Evolutionary conservation across 2,329 filamentous ascomycete species (phyloP).

Genomic region (Tolypocladium paradoxum): DNA sequence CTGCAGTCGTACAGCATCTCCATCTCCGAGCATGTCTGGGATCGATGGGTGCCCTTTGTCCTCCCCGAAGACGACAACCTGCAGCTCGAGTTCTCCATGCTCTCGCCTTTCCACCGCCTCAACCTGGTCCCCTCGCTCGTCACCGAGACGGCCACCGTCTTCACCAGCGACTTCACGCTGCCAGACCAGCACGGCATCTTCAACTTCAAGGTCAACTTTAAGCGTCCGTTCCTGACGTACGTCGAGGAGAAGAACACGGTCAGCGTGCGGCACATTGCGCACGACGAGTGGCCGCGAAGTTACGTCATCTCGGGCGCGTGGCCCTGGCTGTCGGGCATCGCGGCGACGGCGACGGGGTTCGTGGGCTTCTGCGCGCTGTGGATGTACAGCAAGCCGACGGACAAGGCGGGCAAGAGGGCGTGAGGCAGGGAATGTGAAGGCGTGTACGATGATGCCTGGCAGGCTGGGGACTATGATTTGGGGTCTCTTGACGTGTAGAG

Average conservation of each 20-base stretch:
- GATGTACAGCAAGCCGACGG: constrained; percentile 56
- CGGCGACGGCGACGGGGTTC: constrained; percentile 74
- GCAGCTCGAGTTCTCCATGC: constrained; percentile 97
- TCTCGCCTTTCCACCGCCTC: constrained; percentile 91
- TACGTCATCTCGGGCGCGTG: constrained; percentile 84
- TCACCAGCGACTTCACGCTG: constrained; percentile 63
- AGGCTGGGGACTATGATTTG: neutral
- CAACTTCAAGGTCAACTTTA: constrained; percentile 96
- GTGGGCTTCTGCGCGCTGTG: constrained; percentile 76
- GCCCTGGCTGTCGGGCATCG: constrained; percentile 89
- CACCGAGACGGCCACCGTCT: constrained; percentile 61
- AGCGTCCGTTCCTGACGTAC: constrained; percentile 80
- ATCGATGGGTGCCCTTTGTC: constrained; percentile 64
- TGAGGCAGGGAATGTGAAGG: constrained; percentile 12
- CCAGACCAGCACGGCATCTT: constrained; percentile 99
- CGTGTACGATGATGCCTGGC: neutral
- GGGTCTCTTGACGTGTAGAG: neutral
- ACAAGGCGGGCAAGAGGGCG: constrained; percentile 13
- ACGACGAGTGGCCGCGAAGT: constrained; percentile 91
- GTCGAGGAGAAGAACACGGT: constrained; percentile 92
- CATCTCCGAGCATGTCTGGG: constrained; percentile 71
- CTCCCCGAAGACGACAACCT: constrained; percentile 60
- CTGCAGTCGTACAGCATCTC: constrained; percentile 73
- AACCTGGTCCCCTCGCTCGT: constrained; percentile 48
- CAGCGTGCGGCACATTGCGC: constrained; percentile 90